Evolutionary conservation across 2,329 filamentous ascomycete genomes (phyloP).

Genomic region (Emergomyces africanus): DNA sequence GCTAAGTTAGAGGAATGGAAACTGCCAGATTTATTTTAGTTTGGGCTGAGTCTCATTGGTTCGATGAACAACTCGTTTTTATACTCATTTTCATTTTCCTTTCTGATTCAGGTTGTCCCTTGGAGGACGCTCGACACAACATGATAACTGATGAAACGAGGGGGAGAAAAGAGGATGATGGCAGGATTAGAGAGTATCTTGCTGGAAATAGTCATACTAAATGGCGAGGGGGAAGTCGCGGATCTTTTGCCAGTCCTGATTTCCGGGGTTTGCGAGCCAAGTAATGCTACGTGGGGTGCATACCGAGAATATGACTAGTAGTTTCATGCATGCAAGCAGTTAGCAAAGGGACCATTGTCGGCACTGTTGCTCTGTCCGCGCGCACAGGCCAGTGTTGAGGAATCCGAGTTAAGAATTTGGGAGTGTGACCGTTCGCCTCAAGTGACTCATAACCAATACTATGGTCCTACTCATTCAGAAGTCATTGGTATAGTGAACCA

Average conservation of each 20-base stretch:
- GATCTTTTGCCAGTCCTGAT: background rate
- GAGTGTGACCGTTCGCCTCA: background rate
- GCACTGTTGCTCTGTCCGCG: background rate
- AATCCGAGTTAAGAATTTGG: background rate
- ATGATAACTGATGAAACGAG: background rate
- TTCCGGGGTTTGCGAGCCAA: background rate
- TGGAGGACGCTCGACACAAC: too few species aligned
- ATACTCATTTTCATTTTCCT: too few species aligned
- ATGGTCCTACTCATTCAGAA: background rate
- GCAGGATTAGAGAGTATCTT: background rate
- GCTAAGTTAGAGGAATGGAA: background rate
- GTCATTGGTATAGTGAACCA: background rate
- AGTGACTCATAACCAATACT: background rate
- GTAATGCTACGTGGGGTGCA: background rate
- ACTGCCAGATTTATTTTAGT: background rate
- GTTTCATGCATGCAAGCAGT: conserved; percentile 1
- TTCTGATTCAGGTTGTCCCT: too few species aligned
- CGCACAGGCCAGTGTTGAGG: background rate
- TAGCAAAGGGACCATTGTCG: background rate
- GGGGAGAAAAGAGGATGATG: background rate
- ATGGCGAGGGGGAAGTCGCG: background rate
- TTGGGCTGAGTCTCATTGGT: background rate
- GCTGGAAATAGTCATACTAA: too few species aligned
- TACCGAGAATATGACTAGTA: background rate
- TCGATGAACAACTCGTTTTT: too few species aligned